Evolutionary conservation across 495 filamentous ascomycete species (phyloP).

Genomic region (Penicillium mononematosum): DNA sequence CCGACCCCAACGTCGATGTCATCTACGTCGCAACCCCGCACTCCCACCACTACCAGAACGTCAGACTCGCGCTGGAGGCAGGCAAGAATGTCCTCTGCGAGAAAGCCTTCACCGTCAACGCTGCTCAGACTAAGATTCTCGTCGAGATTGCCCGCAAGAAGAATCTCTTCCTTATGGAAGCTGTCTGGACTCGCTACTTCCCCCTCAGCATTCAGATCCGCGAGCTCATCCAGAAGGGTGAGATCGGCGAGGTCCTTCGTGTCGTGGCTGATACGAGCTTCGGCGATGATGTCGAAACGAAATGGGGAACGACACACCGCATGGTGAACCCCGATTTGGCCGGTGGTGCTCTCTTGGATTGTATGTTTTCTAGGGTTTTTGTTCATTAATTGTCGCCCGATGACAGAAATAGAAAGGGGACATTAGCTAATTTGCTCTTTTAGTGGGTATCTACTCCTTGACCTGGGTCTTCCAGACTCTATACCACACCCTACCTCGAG

Average conservation of each 20-base stretch:
- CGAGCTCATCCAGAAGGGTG: conserved; percentile 63
- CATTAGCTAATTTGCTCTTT: not conserved
- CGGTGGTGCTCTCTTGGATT: conserved; percentile 78
- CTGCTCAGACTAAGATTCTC: conserved; percentile 72
- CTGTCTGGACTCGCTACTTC: conserved; percentile 93
- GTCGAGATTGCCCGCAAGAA: conserved; percentile 72
- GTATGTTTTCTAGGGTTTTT: conserved; percentile 35
- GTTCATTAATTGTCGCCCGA: not conserved
- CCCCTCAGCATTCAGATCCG: conserved; percentile 75
- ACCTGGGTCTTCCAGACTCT: conserved; percentile 94
- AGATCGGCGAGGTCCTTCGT: conserved; percentile 74
- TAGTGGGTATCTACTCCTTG: conserved; percentile 82
- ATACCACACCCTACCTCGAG: conserved; percentile 71
- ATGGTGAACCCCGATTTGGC: conserved; percentile 89
- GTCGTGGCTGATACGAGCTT: conserved; percentile 70
- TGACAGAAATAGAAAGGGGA: not conserved
- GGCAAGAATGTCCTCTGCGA: conserved; percentile 91
- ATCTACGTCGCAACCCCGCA: conserved; percentile 94
- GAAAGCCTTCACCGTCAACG: conserved; percentile 91
- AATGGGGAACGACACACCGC: conserved; percentile 59
- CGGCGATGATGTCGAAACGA: conserved; percentile 49
- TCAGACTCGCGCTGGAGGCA: conserved; percentile 74
- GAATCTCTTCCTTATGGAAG: conserved; percentile 93
- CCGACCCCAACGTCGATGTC: conserved; percentile 77
- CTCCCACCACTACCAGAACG: conserved; percentile 93